These are phyloP conservation scores for Nakaseomyces delphensis DNA, from an alignment of 1,139 yeast genomes.

Conservation along the genomic window DNA sequence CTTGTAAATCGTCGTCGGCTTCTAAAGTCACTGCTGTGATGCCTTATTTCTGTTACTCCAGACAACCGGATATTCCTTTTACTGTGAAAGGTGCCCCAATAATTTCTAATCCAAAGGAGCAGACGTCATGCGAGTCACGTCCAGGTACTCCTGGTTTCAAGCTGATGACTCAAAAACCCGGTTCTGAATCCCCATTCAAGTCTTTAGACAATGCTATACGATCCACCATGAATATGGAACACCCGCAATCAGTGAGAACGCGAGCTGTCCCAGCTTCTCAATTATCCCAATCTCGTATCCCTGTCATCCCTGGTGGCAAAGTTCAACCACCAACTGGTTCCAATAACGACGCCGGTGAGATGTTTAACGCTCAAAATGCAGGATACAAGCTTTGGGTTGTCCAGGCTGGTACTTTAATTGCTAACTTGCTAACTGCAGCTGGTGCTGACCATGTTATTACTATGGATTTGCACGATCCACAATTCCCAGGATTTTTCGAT, in stretches of 20 bases:
- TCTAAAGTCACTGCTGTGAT: slow-evolving; percentile 87
- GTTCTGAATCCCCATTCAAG: slow-evolving; percentile 18
- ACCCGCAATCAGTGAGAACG: slow-evolving; percentile 10
- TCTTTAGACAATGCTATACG: slow-evolving; percentile 19
- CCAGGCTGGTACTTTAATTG: slow-evolving; percentile 88
- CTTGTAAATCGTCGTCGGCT: slow-evolving; percentile 94
- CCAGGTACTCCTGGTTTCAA: slow-evolving; percentile 47
- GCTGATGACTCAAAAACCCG: slow-evolving; percentile 22
- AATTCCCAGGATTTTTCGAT: slow-evolving; percentile 87
- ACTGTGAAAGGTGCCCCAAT: slow-evolving; percentile 59
- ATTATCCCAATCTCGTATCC: slow-evolving; percentile 28
- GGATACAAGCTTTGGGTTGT: slow-evolving; percentile 95
- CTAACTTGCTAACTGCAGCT: slow-evolving; percentile 79
- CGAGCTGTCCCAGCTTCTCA: slow-evolving; percentile 10
- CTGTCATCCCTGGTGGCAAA: slow-evolving; percentile 31
- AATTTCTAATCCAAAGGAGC: slow-evolving; percentile 37
- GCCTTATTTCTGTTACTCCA: slow-evolving; percentile 89
- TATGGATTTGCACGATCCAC: slow-evolving; percentile 95
- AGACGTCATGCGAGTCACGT: slow-evolving; percentile 51
- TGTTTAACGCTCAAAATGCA: slow-evolving; percentile 36
- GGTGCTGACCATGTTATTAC: slow-evolving; percentile 97
- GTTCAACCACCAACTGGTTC: slow-evolving; percentile 17
- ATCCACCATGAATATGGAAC: slow-evolving; percentile 12
- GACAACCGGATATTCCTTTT: slow-evolving; percentile 95
- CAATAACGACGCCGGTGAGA: slow-evolving; percentile 25